Conservation (phyloP, 2,329 filamentous ascomycete species). For the Bipolaris oryzae region DNA sequence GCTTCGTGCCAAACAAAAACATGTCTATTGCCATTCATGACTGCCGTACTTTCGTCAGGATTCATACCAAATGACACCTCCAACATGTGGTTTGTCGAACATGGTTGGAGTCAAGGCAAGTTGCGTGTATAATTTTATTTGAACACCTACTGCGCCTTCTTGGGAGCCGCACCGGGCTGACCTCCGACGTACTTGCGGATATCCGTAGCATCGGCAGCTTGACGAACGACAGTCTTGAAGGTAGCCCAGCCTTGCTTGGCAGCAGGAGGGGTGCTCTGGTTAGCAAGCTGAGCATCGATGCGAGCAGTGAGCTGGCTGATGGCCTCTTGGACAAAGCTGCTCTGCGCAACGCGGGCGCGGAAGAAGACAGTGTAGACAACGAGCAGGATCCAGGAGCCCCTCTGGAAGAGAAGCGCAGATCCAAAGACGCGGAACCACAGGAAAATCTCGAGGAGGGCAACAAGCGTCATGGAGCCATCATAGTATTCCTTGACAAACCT, state of each 20-base stretch:
- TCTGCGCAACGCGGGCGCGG: slow-evolving; percentile 87
- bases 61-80: slow-evolving; percentile 23
- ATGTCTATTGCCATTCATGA: slow-evolving; percentile 22
- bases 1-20: slow-evolving; percentile 8
- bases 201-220: slow-evolving; percentile 82
- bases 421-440: slow-evolving; percentile 84
- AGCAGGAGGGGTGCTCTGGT: slow-evolving; percentile 83
- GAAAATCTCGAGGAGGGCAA: slow-evolving; percentile 83
- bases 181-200: slow-evolving; percentile 72
- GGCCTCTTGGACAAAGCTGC: slow-evolving; percentile 86
- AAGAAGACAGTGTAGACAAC: slow-evolving; percentile 89
- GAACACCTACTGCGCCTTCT: slow-evolving; percentile 63
- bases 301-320: slow-evolving; percentile 74
- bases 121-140: not conserved
- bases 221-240: slow-evolving; percentile 73
- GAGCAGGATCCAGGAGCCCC: slow-evolving; percentile 88
- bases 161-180: slow-evolving; percentile 59
- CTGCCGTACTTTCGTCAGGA: slow-evolving; percentile 34
- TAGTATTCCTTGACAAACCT: slow-evolving; percentile 98
- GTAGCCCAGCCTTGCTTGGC: slow-evolving; percentile 80
- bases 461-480: slow-evolving; percentile 91
- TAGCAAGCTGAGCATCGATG: slow-evolving; percentile 80
- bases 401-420: slow-evolving; percentile 84
- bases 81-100: slow-evolving; percentile 19
- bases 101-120: slow-evolving; percentile 4